phyloP scores from a whole-genome alignment of 495 filamentous ascomycete species.

The Trichoderma gamsii region DNA sequence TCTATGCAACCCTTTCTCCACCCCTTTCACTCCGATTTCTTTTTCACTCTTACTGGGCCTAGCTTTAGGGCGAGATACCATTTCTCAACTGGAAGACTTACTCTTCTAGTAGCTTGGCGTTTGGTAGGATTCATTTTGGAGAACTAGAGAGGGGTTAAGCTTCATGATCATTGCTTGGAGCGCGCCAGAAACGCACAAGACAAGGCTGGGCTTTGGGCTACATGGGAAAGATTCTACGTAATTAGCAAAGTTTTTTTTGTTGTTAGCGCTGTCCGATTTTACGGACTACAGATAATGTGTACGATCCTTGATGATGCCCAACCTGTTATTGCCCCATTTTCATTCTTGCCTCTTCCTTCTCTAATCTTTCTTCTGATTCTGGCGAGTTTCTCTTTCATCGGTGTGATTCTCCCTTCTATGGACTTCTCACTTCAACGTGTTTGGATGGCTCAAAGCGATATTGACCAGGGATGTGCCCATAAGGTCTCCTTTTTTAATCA shows the following conservation, averaged over 20 bases:
- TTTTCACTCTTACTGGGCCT: conserved; percentile 4
- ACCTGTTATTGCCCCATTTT: not conserved
- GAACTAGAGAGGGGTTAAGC: not conserved
- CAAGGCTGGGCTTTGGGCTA: conserved; percentile 4
- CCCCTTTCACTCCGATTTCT: not conserved
- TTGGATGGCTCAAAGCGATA: not conserved
- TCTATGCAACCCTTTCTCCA: not conserved
- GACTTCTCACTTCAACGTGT: not conserved
- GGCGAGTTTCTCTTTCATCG: not conserved
- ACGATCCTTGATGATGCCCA: conserved; percentile 10
- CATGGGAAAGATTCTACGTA: not conserved
- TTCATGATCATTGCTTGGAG: not conserved
- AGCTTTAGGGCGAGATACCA: conserved; percentile 9
- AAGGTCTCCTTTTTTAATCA: not conserved
- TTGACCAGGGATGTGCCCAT: not conserved
- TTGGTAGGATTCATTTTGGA: conserved; percentile 10
- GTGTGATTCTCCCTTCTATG: not conserved
- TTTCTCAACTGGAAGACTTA: conserved; percentile 7
- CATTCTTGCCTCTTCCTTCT: not conserved
- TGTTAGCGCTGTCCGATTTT: conserved; percentile 8
- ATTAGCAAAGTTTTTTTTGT: conserved; percentile 6
- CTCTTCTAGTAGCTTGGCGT: conserved; percentile 4
- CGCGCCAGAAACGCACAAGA: not conserved
- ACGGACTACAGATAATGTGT: conserved; percentile 11
- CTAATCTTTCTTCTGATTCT: not conserved